Base-by-base conservation (phyloP, 495 filamentous ascomycete species). In the Aspergillus nanangensis region DNA sequence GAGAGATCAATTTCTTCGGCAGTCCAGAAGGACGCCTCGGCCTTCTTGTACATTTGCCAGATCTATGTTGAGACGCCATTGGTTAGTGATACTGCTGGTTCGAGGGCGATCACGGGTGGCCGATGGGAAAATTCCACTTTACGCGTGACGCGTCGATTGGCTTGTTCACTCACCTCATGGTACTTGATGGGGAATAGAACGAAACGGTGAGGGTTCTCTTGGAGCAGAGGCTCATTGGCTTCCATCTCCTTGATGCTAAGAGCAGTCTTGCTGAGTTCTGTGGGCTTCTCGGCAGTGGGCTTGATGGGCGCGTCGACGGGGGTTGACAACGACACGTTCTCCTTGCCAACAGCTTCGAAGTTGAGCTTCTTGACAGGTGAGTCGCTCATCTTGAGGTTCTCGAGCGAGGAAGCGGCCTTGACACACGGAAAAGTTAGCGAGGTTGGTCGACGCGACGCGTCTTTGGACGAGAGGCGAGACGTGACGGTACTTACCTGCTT, bases 41-140 rank as follows among this genome's bases (percentile, higher is more conserved):
- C 94, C 75, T 98, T 97, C 85, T 98, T 98, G 81, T 98, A 98
- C 92, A 98, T 96, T 70, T 96, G 94, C 93, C 93, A 98, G 73
- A 98, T 92, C 93, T 92, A 57, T 62, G 22, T 44, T n/a, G n/a
- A n/a, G n/a, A n/a, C n/a, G n/a, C n/a, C n/a, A n/a, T n/a, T n/a
- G n/a, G n/a, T n/a, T n/a, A n/a, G n/a, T n/a, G n/a, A 41, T 23
- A 25, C 29, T 17, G 21, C 25, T 45, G 31, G 19, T 34, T 48
- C 20, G n/a, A 41, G 45, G 41, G 52, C 47, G 52, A 43, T 49
- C 8, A 36, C n/a, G 2, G 15, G 20, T 36, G n/a, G 33, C 8
- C 4, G 3, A 23, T 51, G 56, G 55, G 65, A 65, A 52, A 50
- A 37, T 38, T 41, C 67, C 77, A 86, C 76, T 84, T 81, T 78